phyloP scores from a whole-genome alignment of 257 asterid genomes.

The Petunia axillaris region DNA sequence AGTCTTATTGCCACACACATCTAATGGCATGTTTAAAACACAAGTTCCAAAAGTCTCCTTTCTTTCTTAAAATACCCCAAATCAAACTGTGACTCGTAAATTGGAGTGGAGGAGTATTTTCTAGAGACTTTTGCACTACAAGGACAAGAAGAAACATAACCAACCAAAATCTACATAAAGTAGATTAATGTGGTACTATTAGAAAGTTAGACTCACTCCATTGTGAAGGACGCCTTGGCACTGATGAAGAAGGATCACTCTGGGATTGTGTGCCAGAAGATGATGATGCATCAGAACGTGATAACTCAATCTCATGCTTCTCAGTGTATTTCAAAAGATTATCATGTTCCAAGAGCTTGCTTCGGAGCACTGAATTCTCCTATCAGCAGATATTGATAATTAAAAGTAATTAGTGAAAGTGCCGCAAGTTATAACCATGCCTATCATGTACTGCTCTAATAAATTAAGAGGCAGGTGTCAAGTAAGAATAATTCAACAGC shows the following conservation, averaged over 20 bases:
- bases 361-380: slow-evolving; percentile 83
- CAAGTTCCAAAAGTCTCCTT: no score
- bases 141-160: neutral
- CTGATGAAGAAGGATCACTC: slow-evolving; percentile 73
- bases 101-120: neutral
- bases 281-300: slow-evolving; percentile 56
- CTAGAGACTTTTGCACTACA: neutral
- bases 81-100: no score
- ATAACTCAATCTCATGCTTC: slow-evolving; percentile 60
- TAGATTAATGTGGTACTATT: slow-evolving; percentile 3
- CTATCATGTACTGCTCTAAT: neutral
- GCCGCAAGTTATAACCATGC: neutral
- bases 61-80: no score
- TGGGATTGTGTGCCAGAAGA: slow-evolving; percentile 46
- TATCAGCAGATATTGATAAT: slow-evolving; percentile 31
- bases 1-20: no score
- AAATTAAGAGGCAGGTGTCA: neutral
- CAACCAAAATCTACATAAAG: neutral
- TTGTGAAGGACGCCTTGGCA: slow-evolving; percentile 60
- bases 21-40: no score
- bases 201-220: slow-evolving; percentile 68
- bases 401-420: slow-evolving; percentile 4
- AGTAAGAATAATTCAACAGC: neutral
- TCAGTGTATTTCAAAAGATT: slow-evolving; percentile 81
- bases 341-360: slow-evolving; percentile 72